Conservation (phyloP, 2,329 filamentous ascomycete species). For the Chrysoporthe puriensis region DNA sequence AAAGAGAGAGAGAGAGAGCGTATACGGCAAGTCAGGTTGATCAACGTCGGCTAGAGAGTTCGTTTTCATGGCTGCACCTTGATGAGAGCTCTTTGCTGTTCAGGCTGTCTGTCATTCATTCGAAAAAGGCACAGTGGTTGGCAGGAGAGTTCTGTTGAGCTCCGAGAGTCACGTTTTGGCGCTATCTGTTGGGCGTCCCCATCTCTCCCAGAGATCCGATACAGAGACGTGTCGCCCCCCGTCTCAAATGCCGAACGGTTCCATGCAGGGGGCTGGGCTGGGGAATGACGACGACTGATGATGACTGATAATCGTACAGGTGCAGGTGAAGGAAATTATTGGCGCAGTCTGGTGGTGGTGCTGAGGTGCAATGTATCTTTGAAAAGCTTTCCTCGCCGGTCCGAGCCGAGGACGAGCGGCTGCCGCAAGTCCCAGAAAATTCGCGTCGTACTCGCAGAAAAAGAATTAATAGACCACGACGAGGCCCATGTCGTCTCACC, state of each 20-base stretch:
- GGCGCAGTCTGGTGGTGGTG: constrained; percentile 24
- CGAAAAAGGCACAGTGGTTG: constrained; percentile 29
- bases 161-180: constrained; percentile 30
- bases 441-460: constrained; percentile 26
- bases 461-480: constrained; percentile 22
- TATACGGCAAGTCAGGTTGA: constrained; percentile 28
- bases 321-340: constrained; percentile 27
- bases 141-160: constrained; percentile 30
- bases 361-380: constrained; percentile 22
- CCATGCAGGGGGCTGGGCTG: constrained; percentile 24
- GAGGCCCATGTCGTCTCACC: constrained; percentile 24
- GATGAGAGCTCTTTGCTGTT: constrained; percentile 22
- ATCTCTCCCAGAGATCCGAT: constrained; percentile 25
- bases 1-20: constrained; percentile 5
- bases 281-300: constrained; percentile 22
- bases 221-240: constrained; percentile 24
- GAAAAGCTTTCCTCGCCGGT: constrained; percentile 21
- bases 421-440: constrained; percentile 21
- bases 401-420: constrained; percentile 18
- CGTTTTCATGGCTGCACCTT: constrained; percentile 22
- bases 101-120: constrained; percentile 30
- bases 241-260: constrained; percentile 26
- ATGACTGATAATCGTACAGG: constrained; percentile 30
- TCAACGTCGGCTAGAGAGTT: constrained; percentile 24
- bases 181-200: constrained; percentile 30